phyloP scores from a whole-genome alignment of 2,329 filamentous ascomycete species.

The Trichoderma pleuroti region DNA sequence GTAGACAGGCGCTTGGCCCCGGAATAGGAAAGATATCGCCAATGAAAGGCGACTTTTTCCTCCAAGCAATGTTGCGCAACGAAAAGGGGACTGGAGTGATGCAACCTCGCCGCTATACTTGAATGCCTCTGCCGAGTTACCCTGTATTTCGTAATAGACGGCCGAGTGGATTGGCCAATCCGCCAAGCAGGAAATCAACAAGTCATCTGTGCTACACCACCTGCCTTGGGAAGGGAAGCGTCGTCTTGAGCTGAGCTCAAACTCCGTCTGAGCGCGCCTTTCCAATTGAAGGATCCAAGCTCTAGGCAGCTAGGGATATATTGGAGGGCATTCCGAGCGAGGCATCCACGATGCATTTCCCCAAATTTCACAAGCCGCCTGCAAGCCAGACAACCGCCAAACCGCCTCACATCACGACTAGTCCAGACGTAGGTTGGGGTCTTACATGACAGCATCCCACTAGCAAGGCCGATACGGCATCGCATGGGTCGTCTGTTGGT shows the following conservation, averaged over 20 bases:
- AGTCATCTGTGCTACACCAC: neutral
- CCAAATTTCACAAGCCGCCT: neutral
- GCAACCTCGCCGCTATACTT: neutral
- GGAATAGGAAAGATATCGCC: neutral
- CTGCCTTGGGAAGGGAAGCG: neutral
- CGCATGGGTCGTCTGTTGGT: neutral
- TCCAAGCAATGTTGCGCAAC: neutral
- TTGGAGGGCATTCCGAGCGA: neutral
- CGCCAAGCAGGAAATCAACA: neutral
- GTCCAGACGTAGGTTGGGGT: neutral
- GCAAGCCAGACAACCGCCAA: neutral
- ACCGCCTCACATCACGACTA: neutral
- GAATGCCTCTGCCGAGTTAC: neutral
- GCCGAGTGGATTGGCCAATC: neutral
- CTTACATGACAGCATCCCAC: slow-evolving; percentile 7
- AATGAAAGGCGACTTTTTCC: neutral
- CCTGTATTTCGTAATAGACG: neutral
- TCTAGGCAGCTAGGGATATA: neutral
- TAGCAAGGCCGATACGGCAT: neutral
- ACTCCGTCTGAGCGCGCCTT: neutral
- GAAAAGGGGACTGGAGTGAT: neutral
- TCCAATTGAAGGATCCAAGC: neutral
- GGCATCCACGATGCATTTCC: neutral
- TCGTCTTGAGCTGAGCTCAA: neutral
- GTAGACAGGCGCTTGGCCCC: neutral